These are phyloP conservation scores for Monosporascus sp. DNA, from an alignment of 2,329 filamentous ascomycete genomes.

Conservation along the genomic window DNA sequence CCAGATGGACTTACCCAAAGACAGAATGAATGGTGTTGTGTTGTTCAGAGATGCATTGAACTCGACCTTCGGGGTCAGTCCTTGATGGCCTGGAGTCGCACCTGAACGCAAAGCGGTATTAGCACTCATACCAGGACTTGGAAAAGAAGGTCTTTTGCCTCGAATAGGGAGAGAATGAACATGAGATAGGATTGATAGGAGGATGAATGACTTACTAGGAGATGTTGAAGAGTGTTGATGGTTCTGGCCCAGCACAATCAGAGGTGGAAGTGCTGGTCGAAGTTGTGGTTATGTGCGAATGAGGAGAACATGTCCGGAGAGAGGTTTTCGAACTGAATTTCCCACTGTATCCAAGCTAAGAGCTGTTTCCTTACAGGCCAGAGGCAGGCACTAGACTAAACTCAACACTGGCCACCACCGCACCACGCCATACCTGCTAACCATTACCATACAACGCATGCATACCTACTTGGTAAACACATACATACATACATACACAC, in stretches of 20 bases:
- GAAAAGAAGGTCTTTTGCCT: conserved; percentile 4
- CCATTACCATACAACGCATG: background rate
- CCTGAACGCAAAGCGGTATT: conserved; percentile 13
- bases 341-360: background rate
- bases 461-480: background rate
- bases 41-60: conserved; percentile 26
- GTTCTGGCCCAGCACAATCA: conserved; percentile 13
- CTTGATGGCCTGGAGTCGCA: conserved; percentile 20
- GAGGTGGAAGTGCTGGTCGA: conserved; percentile 11
- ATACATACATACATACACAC: conserved; percentile 3
- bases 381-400: background rate
- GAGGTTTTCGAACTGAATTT: background rate
- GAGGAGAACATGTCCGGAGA: conserved; percentile 16
- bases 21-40: conserved; percentile 27
- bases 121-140: conserved; percentile 10
- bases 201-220: conserved; percentile 17
- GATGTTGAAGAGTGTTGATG: conserved; percentile 20
- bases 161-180: conserved; percentile 3
- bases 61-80: conserved; percentile 19
- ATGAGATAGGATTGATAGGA: conserved; percentile 13
- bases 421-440: background rate
- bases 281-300: conserved; percentile 20
- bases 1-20: conserved; percentile 32
- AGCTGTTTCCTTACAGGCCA: background rate
- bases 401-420: background rate